Evolutionary conservation across 2,329 filamentous ascomycete genomes (phyloP), one percentile per base, ranked within the genome.

Genomic region (Exserohilum turcica): DNA sequence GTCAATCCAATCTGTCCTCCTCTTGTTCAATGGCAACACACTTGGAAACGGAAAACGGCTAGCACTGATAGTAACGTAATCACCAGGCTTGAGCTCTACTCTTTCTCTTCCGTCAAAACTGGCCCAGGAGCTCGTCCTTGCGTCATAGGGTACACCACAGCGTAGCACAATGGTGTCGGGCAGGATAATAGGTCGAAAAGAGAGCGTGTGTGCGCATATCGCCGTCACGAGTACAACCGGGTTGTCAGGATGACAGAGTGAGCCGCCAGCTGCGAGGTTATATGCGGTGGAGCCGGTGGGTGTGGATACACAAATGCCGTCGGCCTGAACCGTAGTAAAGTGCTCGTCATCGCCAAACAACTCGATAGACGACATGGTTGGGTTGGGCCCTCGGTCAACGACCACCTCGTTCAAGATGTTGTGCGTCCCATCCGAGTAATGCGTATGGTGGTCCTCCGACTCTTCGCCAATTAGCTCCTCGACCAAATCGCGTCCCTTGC

Each of bases 321-420:
- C 94, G 19, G 93, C 94, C 62, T 94, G 87, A 6, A 97, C 85
- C 0, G 92, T 95, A 0, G 94, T 97, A 74, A 97, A 94, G 75
- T 96, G 92, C 74, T 96, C 91, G 66, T 97, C 91, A 66, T 97
- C 93, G 16, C 92, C 92, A 71, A 97, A 97, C 21, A 97, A 83
- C 71, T 97, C 93, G 16, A 90, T 92, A 46, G 86, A 88, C 9
- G 91, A 94, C 90, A 99, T 93, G 48, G 92, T 96, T 39, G 93
- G 86, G 74, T 95, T 97, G 6, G 94, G 94, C 0, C 94, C 94
- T 15, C 94, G 84, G 69, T 99, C 94, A 27, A 97, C 86, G 7
- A 99, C 93, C n/a, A 97, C 86, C 72, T 99, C 94, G 67, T 99
- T 99, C 57, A 99, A 78, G 52, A 97, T 96, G 74, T 96, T 91